These are phyloP conservation scores for Metschnikowia reukaufii DNA, from an alignment of 805 yeast genomes.

Conservation along the genomic window DNA sequence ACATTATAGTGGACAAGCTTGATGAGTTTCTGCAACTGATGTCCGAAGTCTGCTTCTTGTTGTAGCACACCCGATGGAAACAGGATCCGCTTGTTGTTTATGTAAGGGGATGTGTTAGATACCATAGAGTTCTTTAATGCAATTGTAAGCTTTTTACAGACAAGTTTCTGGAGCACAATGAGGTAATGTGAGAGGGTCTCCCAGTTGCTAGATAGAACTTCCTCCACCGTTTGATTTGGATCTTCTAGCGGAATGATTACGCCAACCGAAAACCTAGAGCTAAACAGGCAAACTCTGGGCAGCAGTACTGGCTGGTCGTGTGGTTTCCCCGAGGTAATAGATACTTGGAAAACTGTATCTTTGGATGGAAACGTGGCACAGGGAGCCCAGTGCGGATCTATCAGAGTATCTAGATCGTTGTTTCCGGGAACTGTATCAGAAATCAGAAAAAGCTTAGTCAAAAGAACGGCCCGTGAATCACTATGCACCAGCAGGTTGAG, in stretches of 20 bases:
- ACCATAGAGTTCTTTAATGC: slow-evolving; percentile 22
- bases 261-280: slow-evolving; percentile 48
- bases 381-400: slow-evolving; percentile 41
- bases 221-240: slow-evolving; percentile 30
- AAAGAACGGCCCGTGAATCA: slow-evolving; percentile 36
- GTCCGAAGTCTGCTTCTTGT: slow-evolving; percentile 43
- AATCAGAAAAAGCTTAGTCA: slow-evolving; percentile 48
- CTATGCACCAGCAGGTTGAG: slow-evolving; percentile 33
- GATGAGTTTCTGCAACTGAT: slow-evolving; percentile 36
- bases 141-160: slow-evolving; percentile 37
- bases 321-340: not conserved
- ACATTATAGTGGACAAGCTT: slow-evolving; percentile 39
- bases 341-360: slow-evolving; percentile 19
- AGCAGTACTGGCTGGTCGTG: not conserved
- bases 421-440: slow-evolving; percentile 21
- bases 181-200: slow-evolving; percentile 43
- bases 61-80: slow-evolving; percentile 43
- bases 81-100: slow-evolving; percentile 33
- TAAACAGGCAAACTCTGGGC: slow-evolving; percentile 15
- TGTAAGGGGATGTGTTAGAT: slow-evolving; percentile 23
- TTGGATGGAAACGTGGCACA: slow-evolving; percentile 37
- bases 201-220: slow-evolving; percentile 51
- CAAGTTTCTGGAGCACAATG: slow-evolving; percentile 38
- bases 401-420: slow-evolving; percentile 4
- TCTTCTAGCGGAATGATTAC: slow-evolving; percentile 47